Evolutionary conservation across 2,329 filamentous ascomycete species (phyloP), one percentile per base, ranked within the genome.

Genomic region (Didymosphaeria variabile): DNA sequence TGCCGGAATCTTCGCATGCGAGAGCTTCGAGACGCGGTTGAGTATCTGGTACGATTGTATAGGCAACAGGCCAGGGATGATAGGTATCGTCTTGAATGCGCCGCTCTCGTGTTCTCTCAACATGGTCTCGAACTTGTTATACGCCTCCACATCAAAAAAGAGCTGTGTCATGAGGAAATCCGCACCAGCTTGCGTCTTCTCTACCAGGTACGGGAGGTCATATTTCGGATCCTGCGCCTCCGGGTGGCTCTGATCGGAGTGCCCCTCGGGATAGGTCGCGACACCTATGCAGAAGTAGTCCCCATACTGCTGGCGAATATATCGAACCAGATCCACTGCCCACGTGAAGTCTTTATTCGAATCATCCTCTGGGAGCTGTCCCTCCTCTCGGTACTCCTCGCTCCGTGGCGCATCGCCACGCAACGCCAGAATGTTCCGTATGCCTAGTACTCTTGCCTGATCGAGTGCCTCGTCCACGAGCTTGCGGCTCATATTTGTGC

Each of bases 151-250:
- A 74, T 98, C 93, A 78, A 97, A 99, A 79, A 97, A 98, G 9
- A 99, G 85, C 79, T 99, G 95, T 0, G 95, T 98, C 92, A 99
- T 97, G 79, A 99, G 91, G 75, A 99, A 99, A 80, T 98, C 94
- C 54, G 94, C 95, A 1, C 95, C 95, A 3, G 95, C 95, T 69
- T 90, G 85, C 0, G 90, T 91, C 84, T 99, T 99, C 68, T 97
- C 93, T 12, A 97, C 87, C 57, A 99, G 84, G 72, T 91, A 97
- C 0, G 94, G 92, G 61, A 99, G 80, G 79, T 99, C 95, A 56
- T 82, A 81, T 57, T 78, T 76, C 0, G 86, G 83, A 67, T 86
- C 85, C 73, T 90, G 88, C 64, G 91, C 86, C 72, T 96, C 92
- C 1, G 94, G 94, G 77, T 96, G 90, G 63, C 90, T 92, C 78